Conservation (phyloP, 345 rosid species). For the Eucalyptus brandiana region DNA sequence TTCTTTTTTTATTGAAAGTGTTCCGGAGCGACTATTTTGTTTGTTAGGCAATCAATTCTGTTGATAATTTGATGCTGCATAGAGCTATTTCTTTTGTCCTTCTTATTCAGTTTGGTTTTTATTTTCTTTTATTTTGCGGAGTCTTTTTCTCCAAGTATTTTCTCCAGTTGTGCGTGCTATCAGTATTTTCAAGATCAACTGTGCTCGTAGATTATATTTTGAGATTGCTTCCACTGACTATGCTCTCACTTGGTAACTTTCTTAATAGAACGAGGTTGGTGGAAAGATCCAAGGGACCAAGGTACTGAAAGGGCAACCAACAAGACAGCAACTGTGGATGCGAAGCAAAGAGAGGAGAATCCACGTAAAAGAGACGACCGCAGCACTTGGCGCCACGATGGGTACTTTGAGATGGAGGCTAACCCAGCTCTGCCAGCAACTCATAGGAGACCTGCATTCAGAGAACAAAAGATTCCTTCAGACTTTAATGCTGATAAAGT, state of each 20-base stretch:
- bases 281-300: constrained; percentile 50
- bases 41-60: not conserved
- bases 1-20: not conserved
- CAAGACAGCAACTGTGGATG: constrained; percentile 12
- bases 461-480: constrained; percentile 50
- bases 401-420: constrained; percentile 43
- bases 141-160: not conserved
- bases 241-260: not conserved
- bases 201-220: not conserved
- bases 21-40: not conserved
- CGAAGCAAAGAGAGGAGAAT: constrained; percentile 24
- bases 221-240: not conserved
- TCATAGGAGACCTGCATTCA: constrained; percentile 83
- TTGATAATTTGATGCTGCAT: not conserved
- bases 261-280: constrained; percentile 38
- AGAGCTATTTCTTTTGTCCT: not conserved
- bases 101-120: not conserved
- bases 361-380: constrained; percentile 18
- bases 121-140: not conserved
- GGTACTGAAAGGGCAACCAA: constrained; percentile 21
- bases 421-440: constrained; percentile 14
- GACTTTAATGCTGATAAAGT: constrained; percentile 21
- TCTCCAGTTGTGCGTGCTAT: not conserved
- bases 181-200: not conserved
- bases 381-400: constrained; percentile 56